These are phyloP conservation scores for Suhomyces ambrosiae DNA, from an alignment of 1,139 yeast genomes.

Conservation along the genomic window DNA sequence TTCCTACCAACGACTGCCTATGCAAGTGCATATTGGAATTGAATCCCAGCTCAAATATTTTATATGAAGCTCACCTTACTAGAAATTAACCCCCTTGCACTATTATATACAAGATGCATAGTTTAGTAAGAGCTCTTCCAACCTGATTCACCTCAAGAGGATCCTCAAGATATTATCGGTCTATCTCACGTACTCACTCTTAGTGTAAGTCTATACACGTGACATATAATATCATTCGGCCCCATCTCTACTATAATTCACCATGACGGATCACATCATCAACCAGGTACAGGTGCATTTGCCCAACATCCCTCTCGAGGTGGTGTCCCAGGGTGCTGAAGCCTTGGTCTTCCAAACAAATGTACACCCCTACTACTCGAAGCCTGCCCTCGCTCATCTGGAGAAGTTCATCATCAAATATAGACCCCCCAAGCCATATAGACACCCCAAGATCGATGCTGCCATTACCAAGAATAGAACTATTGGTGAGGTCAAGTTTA, in stretches of 20 bases:
- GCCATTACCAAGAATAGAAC: conserved; percentile 80
- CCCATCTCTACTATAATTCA: not conserved
- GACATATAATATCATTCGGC: not conserved
- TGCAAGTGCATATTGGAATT: no score
- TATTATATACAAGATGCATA: no score
- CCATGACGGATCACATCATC: conserved; percentile 48
- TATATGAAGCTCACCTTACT: no score
- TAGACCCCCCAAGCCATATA: conserved; percentile 85
- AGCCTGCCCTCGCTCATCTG: conserved; percentile 24
- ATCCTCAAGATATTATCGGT: no score
- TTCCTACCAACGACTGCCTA: no score
- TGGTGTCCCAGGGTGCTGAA: conserved; percentile 94
- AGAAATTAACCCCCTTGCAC: no score
- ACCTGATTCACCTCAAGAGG: no score
- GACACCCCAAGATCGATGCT: conserved; percentile 83
- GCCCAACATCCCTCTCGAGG: conserved; percentile 49
- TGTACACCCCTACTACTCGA: conserved; percentile 69
- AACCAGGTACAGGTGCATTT: conserved; percentile 45
- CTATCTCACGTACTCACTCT: no score
- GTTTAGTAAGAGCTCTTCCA: no score
- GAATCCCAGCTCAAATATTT: no score
- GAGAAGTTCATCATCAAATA: conserved; percentile 68
- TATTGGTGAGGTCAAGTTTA: conserved; percentile 76
- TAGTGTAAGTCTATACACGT: not conserved
- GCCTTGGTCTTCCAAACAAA: conserved; percentile 73